phyloP scores from a whole-genome alignment of 2,329 filamentous ascomycete genomes.

The Fusarium xyrophilum region DNA sequence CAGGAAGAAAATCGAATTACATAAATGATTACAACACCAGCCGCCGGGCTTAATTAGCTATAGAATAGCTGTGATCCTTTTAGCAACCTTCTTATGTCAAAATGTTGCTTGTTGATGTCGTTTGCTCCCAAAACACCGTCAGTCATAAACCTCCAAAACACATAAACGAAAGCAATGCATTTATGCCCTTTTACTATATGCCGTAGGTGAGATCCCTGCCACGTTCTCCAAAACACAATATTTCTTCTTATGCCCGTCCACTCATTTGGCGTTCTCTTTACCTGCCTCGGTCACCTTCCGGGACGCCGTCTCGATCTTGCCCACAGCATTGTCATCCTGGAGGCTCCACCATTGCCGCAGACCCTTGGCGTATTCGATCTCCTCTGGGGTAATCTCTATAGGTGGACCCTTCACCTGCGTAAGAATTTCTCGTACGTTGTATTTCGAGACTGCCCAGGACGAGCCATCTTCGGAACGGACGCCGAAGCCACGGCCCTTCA shows the following conservation, averaged over 20 bases:
- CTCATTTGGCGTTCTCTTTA: conserved; percentile 41
- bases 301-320: conserved; percentile 58
- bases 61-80: background rate
- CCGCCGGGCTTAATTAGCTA: conserved; percentile 1
- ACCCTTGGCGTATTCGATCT: conserved; percentile 57
- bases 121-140: conserved; percentile 12
- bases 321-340: conserved; percentile 55
- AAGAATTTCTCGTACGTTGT: conserved; percentile 47
- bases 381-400: conserved; percentile 60
- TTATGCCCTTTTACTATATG: conserved; percentile 6
- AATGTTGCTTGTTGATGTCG: background rate
- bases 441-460: conserved; percentile 68
- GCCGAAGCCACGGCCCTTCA: conserved; percentile 63
- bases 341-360: conserved; percentile 58
- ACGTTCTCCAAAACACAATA: conserved; percentile 11
- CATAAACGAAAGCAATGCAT: conserved; percentile 7
- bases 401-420: conserved; percentile 66
- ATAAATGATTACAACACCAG: background rate
- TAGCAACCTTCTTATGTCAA: background rate
- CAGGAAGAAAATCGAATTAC: background rate
- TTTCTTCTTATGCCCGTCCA: background rate
- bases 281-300: conserved; percentile 43
- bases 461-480: conserved; percentile 62
- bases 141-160: conserved; percentile 5
- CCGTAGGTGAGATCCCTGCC: conserved; percentile 8